Percentiles rank a stretch among this genome's conserved stretches.
Evolutionary conservation across 345 rosid species (phyloP).

Genomic region (Noccaea bulbosa): DNA sequence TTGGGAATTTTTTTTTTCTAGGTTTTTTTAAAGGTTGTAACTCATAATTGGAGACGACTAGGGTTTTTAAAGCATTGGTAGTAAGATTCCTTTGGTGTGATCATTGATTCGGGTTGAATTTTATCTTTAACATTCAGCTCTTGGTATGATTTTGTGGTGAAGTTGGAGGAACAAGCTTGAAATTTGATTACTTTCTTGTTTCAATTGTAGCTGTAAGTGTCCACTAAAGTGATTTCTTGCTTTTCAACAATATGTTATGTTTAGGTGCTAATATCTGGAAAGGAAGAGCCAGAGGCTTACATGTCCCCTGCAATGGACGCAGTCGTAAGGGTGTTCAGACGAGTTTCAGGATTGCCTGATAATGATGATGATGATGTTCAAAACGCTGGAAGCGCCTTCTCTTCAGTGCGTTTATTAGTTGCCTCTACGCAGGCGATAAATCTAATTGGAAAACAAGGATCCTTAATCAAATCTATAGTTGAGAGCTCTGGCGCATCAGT

Average conservation of each 20-base stretch:
- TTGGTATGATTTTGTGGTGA: not conserved
- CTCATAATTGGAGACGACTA: conserved; percentile 19
- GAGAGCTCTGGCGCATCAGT: conserved; percentile 79
- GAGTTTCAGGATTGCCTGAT: conserved; percentile 54
- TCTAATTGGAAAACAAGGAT: conserved; percentile 94
- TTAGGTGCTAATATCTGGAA: conserved; percentile 65
- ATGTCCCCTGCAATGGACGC: conserved; percentile 70
- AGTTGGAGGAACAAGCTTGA: conserved; percentile 6
- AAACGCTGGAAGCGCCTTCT: conserved; percentile 54
- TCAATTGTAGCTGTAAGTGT: conserved; percentile 8
- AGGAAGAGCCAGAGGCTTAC: conserved; percentile 60
- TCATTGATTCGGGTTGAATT: not conserved
- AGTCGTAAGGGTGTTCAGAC: conserved; percentile 59
- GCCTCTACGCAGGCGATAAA: conserved; percentile 86
- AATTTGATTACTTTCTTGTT: not conserved
- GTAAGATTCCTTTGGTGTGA: not conserved
- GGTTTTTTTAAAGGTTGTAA: not conserved
- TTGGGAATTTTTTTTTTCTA: conserved; percentile 19
- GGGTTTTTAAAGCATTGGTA: not conserved
- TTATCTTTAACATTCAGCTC: not conserved
- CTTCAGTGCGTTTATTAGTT: conserved; percentile 70
- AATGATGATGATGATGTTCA: conserved; percentile 47
- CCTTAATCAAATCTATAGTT: conserved; percentile 77
- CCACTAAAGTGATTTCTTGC: not conserved
- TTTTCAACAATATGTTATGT: not conserved